Evolutionary conservation across 140 eudicot species (phyloP).

Genomic region (Artemisia princeps): DNA sequence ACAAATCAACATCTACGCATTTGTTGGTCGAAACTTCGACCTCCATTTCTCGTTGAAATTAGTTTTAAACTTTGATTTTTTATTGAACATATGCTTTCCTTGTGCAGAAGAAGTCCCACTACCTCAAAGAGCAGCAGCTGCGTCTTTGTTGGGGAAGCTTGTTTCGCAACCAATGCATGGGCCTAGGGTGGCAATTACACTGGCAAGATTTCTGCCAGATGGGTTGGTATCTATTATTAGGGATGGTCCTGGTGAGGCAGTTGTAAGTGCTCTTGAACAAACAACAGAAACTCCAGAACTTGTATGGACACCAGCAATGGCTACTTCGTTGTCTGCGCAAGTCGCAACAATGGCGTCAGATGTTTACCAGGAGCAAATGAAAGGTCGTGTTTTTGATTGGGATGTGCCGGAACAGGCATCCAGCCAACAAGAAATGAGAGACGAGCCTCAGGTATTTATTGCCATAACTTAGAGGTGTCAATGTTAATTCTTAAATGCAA

Average conservation of each 20-base stretch:
- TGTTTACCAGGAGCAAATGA: constrained; percentile 74
- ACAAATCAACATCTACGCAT: background rate
- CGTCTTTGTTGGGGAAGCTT: constrained; percentile 83
- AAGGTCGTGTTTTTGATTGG: constrained; percentile 92
- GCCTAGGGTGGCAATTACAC: constrained; percentile 88
- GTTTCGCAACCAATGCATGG: constrained; percentile 98
- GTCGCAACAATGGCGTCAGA: constrained; percentile 97
- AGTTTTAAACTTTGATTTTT: background rate
- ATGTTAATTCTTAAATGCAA: background rate
- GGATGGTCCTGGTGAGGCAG: constrained; percentile 99
- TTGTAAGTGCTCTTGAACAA: constrained; percentile 80
- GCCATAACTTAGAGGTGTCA: background rate
- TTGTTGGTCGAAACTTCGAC: background rate
- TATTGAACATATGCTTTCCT: constrained; percentile 13
- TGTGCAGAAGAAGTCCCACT: constrained; percentile 79
- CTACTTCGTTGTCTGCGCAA: constrained; percentile 91
- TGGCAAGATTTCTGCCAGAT: constrained; percentile 92
- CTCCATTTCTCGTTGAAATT: background rate
- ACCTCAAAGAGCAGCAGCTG: constrained; percentile 95
- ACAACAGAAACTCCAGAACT: constrained; percentile 98
- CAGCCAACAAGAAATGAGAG: constrained; percentile 84
- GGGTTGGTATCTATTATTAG: constrained; percentile 79
- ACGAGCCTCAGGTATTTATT: constrained; percentile 85
- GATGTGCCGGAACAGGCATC: constrained; percentile 96
- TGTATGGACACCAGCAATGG: constrained; percentile 99